phyloP scores from a whole-genome alignment of 75 land plant genomes.

The Cupressus sempervirens region DNA sequence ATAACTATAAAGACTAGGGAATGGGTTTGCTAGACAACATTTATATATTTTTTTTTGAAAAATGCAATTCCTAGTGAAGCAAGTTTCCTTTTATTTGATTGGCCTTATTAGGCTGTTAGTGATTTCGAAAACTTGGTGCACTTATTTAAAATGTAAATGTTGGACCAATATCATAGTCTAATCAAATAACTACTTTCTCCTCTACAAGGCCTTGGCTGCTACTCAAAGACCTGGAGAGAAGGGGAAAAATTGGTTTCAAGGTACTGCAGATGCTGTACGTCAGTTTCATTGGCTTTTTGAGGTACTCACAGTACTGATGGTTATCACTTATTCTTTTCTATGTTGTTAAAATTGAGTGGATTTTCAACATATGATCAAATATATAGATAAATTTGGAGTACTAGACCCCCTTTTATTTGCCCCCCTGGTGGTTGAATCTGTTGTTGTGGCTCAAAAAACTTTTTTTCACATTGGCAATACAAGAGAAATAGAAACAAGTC shows the following conservation, averaged over 20 bases:
- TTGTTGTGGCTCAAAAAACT: background rate
- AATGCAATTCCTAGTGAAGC: background rate
- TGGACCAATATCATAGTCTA: background rate
- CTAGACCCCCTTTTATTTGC: background rate
- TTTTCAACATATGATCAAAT: background rate
- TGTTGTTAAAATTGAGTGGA: background rate
- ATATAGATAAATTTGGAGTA: background rate
- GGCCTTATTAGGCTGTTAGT: background rate
- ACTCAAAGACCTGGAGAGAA: conserved; percentile 75
- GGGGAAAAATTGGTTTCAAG: conserved; percentile 79
- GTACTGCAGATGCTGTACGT: conserved; percentile 83
- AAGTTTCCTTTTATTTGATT: background rate
- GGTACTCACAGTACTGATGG: conserved; percentile 16
- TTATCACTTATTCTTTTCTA: background rate
- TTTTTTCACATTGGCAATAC: background rate
- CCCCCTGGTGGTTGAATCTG: background rate
- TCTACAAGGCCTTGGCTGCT: conserved; percentile 61
- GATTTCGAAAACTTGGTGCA: background rate
- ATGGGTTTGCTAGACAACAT: background rate
- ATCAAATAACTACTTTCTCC: conserved; percentile 3
- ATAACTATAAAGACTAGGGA: background rate
- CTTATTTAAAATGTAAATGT: background rate
- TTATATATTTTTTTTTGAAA: background rate
- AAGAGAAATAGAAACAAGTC: background rate
- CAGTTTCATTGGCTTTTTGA: conserved; percentile 83